Evolutionary conservation across 2,329 filamentous ascomycete species (phyloP), one percentile per base, ranked within the genome.

Genomic region (Botrytis fabae): DNA sequence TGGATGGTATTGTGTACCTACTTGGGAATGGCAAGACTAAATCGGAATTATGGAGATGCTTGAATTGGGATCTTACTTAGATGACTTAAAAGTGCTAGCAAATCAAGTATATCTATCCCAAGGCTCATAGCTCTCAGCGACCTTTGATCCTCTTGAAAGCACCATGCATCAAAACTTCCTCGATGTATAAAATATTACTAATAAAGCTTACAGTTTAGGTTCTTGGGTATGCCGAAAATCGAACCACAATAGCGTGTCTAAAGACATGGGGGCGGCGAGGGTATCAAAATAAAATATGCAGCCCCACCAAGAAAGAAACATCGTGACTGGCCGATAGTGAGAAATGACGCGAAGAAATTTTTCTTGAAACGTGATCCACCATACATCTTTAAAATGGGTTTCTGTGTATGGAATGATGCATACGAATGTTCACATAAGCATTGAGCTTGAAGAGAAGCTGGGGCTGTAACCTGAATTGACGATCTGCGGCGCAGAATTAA

Each of bases 281-380:
- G 38, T 38, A 18, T 28, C n/a, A 57, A 32, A 57, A 42, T 10
- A 22, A 57, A 32, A 32, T 25, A 42, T 42, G 48, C 48, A 66
- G 65, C 65, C 65, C 65, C 65, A 69, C 65, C 18, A 25, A 42
- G n/a, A 54, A 28, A 22, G 48, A 28, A 28, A 14, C n/a, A 20
- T 10, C 18, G 14, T 32, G 65, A 57, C 35, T 66, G 46, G 64
- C 32, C 35, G 46, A 40, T 40, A 28, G 46, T 44, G 35, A 57
- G n/a, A 28, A 28, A 51, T 59, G 65, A 57, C 38, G 38, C 65
- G 65, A 69, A 69, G 65, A 69, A 35, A 62, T 10, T 57, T 69
- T 69, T 69, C 48, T 69, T n/a, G n/a, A 68, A 38, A 59, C 20
- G 18, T 54, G 65, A 42, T 57, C 65, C 51, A 69, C 65, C 57